Conservation (phyloP, 1,139 yeast species). For the Magnusiomyces magnusii region DNA sequence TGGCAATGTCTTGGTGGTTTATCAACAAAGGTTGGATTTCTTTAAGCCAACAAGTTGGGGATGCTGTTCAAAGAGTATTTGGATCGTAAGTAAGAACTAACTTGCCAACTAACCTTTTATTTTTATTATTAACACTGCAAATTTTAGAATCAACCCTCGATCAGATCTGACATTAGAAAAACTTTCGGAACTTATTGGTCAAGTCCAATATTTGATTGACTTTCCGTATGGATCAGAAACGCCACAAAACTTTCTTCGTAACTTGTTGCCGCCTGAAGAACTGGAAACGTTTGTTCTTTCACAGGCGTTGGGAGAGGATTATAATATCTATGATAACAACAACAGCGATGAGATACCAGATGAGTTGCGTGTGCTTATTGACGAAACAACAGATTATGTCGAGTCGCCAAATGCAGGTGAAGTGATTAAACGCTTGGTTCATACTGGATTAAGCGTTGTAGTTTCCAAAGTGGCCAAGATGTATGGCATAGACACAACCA, state of each 20-base stretch:
- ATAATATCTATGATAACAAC: too few species aligned
- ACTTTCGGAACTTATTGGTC: constrained; percentile 44
- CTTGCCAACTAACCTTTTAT: too few species aligned
- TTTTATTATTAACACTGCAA: too few species aligned
- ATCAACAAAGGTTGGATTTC: constrained; percentile 76
- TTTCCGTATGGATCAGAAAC: constrained; percentile 21
- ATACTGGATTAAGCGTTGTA: constrained; percentile 27
- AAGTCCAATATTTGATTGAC: constrained; percentile 39
- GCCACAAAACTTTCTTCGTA: constrained; percentile 24
- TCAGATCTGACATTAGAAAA: constrained; percentile 58
- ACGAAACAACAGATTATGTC: constrained; percentile 47
- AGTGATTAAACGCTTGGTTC: constrained; percentile 36
- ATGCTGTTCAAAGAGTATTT: constrained; percentile 55
- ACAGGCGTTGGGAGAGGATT: constrained; percentile 27
- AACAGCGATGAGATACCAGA: too few species aligned
- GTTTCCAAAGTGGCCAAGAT: constrained; percentile 30
- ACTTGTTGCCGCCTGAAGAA: constrained; percentile 39
- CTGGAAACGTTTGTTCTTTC: constrained; percentile 34
- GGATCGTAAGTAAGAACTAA: constrained; percentile 35
- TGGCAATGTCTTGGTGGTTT: constrained; percentile 94
- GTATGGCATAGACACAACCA: too few species aligned
- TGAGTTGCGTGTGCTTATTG: constrained; percentile 36
- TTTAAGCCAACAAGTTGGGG: constrained; percentile 48
- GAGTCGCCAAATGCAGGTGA: constrained; percentile 38
- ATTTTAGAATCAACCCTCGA: constrained; percentile 52